These are phyloP conservation scores for Orbilia javanica DNA, from an alignment of 2,329 filamentous ascomycete genomes.

Conservation along the genomic window DNA sequence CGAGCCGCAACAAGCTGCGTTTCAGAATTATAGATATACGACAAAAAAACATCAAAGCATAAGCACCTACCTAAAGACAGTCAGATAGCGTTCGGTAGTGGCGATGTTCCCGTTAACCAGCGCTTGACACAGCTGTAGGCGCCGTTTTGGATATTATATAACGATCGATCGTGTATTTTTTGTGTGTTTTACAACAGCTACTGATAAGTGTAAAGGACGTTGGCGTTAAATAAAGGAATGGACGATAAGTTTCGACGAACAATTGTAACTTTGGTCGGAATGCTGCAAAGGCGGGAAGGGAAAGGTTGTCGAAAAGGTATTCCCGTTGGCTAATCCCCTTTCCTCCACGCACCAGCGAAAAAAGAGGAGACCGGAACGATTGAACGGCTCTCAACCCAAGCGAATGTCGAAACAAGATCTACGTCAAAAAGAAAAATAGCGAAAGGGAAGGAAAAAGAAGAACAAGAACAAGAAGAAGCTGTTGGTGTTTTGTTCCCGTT, in stretches of 20 bases:
- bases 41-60: slow-evolving; percentile 26
- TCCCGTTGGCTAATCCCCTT: slow-evolving; percentile 43
- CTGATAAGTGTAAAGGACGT: not conserved
- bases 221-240: slow-evolving; percentile 38
- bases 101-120: not conserved
- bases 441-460: slow-evolving; percentile 26
- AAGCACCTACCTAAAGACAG: slow-evolving; percentile 50
- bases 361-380: slow-evolving; percentile 57
- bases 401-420: slow-evolving; percentile 59
- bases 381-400: slow-evolving; percentile 38
- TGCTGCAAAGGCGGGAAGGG: slow-evolving; percentile 21
- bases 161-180: slow-evolving; percentile 40
- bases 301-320: slow-evolving; percentile 24
- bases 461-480: slow-evolving; percentile 32
- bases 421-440: slow-evolving; percentile 26
- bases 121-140: slow-evolving; percentile 44
- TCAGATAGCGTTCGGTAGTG: not conserved
- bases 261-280: slow-evolving; percentile 48
- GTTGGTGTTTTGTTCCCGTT: slow-evolving; percentile 47
- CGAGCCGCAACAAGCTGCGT: slow-evolving; percentile 56
- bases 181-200: not conserved
- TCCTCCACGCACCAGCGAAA: slow-evolving; percentile 56
- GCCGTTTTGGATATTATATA: slow-evolving; percentile 28
- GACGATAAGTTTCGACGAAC: slow-evolving; percentile 53
- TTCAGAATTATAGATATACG: slow-evolving; percentile 38